Base-by-base conservation (phyloP, 208 protist genomes). In the Acanthamoeba lugdunensis region DNA sequence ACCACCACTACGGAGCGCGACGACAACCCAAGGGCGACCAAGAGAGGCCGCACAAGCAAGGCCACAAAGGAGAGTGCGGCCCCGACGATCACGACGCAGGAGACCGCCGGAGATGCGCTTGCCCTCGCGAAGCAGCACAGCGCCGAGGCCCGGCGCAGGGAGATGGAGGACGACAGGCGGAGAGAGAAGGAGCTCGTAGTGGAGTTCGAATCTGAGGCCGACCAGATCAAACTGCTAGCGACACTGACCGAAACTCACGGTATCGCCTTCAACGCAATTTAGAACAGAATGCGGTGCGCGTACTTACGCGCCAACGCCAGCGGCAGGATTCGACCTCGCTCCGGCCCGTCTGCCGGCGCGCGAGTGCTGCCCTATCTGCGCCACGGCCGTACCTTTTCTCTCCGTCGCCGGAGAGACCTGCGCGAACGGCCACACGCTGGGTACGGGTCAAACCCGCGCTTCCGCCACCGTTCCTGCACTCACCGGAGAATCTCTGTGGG, bases 351-450 rank as follows among this genome's bases (percentile, higher is more conserved):
- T 87, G 21, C 23, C 79, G 50, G 25, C 50, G 28, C 79, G 79
- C 25, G 79, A 87, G 50, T 50, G 79, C 9, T 87, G 79, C 28
- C 79, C 79, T 5, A 37, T 87, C 48, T 87, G 79, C 21, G 50
- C 25, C 18, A 11, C 48, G 2, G 25, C 11, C 0, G 79, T 87
- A 8, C 28, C 28, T 5, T 87, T 87, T 23, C 48, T 5, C 48
- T 54, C 79, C 4, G 6, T 23, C 41, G 23, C 48, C 25, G 21
- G 50, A 23, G 79, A 87, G 28, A 50, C 6, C 4, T 84, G 75
- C 48, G 4, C 75, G 0, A 21, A 58, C 23, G 45, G 25, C 30
- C 75, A 84, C n/a, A n/a, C 33, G 9, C 75, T 84, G 4, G 75
- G 75, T 84, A 84, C 4, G n/a, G 37, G 37, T 3, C 37, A 41